phyloP scores from a whole-genome alignment of 805 yeast species.

The Hanseniaspora mollemarum region DNA sequence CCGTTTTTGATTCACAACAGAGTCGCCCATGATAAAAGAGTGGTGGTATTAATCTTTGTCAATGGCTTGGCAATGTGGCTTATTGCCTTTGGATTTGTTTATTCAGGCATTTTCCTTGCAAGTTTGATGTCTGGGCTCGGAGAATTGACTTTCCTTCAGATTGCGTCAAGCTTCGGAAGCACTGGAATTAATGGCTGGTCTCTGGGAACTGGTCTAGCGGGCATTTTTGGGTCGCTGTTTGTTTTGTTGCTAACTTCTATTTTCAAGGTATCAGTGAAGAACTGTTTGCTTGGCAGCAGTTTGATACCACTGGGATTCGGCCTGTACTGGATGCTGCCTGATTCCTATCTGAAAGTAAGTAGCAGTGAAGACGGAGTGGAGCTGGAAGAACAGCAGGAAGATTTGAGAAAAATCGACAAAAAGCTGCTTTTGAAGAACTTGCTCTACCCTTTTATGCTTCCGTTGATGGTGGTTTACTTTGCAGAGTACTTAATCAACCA shows the following conservation, averaged over 20 bases:
- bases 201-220: constrained; percentile 94
- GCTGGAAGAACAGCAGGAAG: not conserved
- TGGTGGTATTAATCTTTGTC: constrained; percentile 43
- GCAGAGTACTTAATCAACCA: constrained; percentile 85
- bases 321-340: constrained; percentile 26
- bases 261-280: constrained; percentile 42
- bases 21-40: constrained; percentile 47
- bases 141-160: constrained; percentile 74
- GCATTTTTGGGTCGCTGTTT: constrained; percentile 65
- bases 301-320: constrained; percentile 45
- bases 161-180: constrained; percentile 60
- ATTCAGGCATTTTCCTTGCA: constrained; percentile 63
- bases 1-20: constrained; percentile 62
- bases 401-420: constrained; percentile 26
- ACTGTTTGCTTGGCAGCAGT: constrained; percentile 48
- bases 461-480: constrained; percentile 69
- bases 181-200: constrained; percentile 77
- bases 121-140: constrained; percentile 83
- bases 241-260: constrained; percentile 65
- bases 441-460: constrained; percentile 63
- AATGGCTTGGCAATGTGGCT: constrained; percentile 67
- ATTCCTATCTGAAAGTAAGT: not conserved
- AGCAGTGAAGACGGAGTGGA: not conserved
- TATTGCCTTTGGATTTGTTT: constrained; percentile 52
- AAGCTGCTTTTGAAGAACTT: constrained; percentile 23